Evolutionary conservation across 2,329 filamentous ascomycete species (phyloP).

Genomic region (Dactylellina leptospora): DNA sequence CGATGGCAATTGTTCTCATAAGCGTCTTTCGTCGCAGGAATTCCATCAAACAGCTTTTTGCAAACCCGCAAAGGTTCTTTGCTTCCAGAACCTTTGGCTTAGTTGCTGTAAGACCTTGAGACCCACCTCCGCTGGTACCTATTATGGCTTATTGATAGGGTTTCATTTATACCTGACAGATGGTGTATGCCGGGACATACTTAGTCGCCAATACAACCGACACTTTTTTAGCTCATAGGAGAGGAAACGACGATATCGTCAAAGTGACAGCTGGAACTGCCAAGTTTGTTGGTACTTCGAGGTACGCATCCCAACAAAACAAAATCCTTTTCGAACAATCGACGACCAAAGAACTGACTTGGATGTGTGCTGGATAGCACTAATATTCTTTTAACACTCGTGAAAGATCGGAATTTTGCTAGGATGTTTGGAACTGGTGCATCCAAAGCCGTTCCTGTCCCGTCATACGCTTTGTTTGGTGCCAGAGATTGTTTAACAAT

Average conservation of each 20-base stretch:
- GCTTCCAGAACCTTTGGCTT: constrained; percentile 57
- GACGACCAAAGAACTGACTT: background rate
- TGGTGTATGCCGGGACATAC: constrained; percentile 88
- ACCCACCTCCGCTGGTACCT: background rate
- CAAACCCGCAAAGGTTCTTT: constrained; percentile 55
- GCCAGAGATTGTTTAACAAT: constrained; percentile 86
- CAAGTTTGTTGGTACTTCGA: constrained; percentile 82
- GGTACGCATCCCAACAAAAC: too few species aligned
- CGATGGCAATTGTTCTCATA: background rate
- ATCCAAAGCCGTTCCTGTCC: constrained; percentile 66
- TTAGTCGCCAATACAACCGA: constrained; percentile 87
- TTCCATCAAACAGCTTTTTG: constrained; percentile 49
- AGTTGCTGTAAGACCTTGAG: constrained; percentile 54
- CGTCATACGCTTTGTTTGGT: constrained; percentile 81
- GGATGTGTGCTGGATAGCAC: constrained; percentile 62
- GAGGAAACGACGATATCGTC: constrained; percentile 59
- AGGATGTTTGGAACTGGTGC: constrained; percentile 76
- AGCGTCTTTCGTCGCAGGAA: constrained; percentile 6
- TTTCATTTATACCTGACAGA: constrained; percentile 59
- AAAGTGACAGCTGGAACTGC: constrained; percentile 74
- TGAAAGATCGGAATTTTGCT: constrained; percentile 88
- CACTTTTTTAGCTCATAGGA: constrained; percentile 72
- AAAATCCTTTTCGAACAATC: too few species aligned
- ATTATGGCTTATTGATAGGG: background rate
- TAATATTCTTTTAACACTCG: constrained; percentile 85